Conservation (phyloP, 495 filamentous ascomycete species). For the Talaromyces proteolyticus region DNA sequence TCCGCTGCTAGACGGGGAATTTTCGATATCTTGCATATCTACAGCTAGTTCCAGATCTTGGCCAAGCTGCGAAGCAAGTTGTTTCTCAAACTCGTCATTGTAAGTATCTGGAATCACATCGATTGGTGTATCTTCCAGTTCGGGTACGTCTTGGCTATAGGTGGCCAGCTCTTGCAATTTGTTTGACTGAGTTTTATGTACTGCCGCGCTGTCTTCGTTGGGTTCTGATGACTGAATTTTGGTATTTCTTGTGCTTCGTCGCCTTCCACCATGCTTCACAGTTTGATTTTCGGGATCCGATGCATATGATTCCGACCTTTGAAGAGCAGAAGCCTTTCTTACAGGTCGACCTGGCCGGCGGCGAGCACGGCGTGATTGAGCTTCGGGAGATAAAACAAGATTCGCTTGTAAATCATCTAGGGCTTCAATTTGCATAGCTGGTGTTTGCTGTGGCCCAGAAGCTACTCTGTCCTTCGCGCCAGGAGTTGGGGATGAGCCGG, state of each 20-base stretch:
- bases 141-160: neutral
- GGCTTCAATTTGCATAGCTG: conserved; percentile 12
- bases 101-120: conserved; percentile 20
- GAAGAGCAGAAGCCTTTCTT: neutral
- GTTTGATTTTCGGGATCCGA: conserved; percentile 4
- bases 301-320: conserved; percentile 14
- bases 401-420: conserved; percentile 17
- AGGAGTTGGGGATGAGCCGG: conserved; percentile 82
- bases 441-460: conserved; percentile 12
- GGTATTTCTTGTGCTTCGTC: conserved; percentile 14
- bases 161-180: neutral
- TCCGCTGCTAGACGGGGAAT: neutral
- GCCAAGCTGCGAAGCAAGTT: conserved; percentile 39
- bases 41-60: conserved; percentile 34
- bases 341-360: neutral
- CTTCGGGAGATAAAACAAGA: conserved; percentile 32
- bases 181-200: neutral
- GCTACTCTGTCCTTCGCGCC: conserved; percentile 35
- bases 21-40: conserved; percentile 13
- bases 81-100: conserved; percentile 36
- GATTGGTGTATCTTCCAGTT: neutral
- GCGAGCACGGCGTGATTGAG: conserved; percentile 10
- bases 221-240: conserved; percentile 1
- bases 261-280: conserved; percentile 12
- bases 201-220: neutral